Percentiles rank a stretch among this genome's conserved stretches.
These are phyloP conservation scores for Cercospora canescens DNA, from an alignment of 2,329 filamentous ascomycete species.

Conservation along the genomic window DNA sequence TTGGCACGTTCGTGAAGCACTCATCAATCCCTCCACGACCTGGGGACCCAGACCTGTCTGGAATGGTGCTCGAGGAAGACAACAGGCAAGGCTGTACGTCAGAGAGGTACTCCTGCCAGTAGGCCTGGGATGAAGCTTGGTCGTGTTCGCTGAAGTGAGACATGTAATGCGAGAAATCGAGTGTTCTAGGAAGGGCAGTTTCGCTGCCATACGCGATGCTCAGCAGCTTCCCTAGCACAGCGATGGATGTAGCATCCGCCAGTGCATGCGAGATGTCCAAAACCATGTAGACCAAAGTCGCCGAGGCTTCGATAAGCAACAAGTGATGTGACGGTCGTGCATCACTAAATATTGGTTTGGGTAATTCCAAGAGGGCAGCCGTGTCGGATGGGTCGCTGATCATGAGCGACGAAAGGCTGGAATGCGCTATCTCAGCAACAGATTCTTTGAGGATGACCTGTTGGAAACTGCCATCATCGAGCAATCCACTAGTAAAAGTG, in stretches of 20 bases:
- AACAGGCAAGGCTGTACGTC: background rate
- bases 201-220: background rate
- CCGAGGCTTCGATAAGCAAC: background rate
- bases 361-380: background rate
- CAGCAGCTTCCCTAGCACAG: background rate
- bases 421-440: background rate
- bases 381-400: background rate
- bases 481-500: background rate
- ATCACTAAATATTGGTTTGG: background rate
- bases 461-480: background rate
- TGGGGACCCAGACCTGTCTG: background rate
- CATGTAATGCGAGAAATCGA: background rate
- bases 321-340: background rate
- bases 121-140: background rate
- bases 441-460: background rate
- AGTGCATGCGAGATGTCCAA: background rate
- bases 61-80: background rate
- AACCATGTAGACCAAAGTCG: background rate
- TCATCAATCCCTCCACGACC: background rate
- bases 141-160: background rate
- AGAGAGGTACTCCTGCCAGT: background rate
- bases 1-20: background rate
- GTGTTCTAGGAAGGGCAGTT: background rate
- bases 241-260: background rate
- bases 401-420: background rate